A percentile compares a stretch with the other conserved stretches of the same genome.
phyloP scores from a whole-genome alignment of 805 yeast species.

The Yamadazyma kitorensis region DNA sequence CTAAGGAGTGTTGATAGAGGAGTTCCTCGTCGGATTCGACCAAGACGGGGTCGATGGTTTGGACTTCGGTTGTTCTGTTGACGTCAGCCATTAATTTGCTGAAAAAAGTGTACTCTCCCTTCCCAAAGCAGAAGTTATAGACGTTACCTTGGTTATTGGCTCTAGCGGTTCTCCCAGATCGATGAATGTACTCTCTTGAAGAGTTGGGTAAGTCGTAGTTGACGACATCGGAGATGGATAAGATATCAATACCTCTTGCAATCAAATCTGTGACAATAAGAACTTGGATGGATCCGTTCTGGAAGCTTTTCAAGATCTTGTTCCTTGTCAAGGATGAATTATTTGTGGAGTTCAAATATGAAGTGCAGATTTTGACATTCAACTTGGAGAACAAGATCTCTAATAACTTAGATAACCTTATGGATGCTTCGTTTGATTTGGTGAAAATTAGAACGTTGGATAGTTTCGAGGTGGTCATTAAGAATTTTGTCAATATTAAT shows the following conservation, averaged over 20 bases:
- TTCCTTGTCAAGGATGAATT: conserved; percentile 48
- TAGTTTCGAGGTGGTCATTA: conserved; percentile 31
- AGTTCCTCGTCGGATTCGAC: conserved; percentile 18
- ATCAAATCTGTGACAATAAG: conserved; percentile 84
- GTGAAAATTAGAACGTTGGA: conserved; percentile 58
- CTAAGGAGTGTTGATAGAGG: no score
- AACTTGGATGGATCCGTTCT: conserved; percentile 48
- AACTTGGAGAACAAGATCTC: conserved; percentile 35
- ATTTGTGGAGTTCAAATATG: conserved; percentile 59
- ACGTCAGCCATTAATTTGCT: conserved; percentile 49
- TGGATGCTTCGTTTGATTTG: conserved; percentile 80
- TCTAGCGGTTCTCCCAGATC: conserved; percentile 97
- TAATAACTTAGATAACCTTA: conserved; percentile 70
- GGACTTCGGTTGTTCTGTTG: conserved; percentile 28
- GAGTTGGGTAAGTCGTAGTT: conserved; percentile 91
- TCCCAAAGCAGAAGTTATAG: conserved; percentile 67
- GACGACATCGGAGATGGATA: conserved; percentile 66
- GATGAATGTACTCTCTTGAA: conserved; percentile 87
- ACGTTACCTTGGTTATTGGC: conserved; percentile 81
- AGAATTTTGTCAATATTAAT: conserved; percentile 58
- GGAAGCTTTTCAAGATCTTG: conserved; percentile 59
- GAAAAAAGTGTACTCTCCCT: conserved; percentile 72
- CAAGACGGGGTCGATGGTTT: conserved; percentile 19
- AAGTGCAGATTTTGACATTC: conserved; percentile 20
- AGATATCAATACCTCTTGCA: conserved; percentile 92